Evolutionary conservation across 129 eudicot genomes (phyloP), one percentile per base, ranked within the genome.

Genomic region (Artemisia annua): DNA sequence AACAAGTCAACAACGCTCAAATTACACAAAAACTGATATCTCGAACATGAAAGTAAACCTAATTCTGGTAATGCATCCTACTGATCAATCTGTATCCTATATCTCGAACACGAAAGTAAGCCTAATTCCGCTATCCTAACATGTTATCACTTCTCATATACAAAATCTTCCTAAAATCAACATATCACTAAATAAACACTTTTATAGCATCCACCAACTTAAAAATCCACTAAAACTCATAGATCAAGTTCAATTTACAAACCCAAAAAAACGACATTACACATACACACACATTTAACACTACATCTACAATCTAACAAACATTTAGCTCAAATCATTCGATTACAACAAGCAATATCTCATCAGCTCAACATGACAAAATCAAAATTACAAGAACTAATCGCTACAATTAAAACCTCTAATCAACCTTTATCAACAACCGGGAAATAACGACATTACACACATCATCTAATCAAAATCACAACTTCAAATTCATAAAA

Each of bases 1-100:
- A 35, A 35, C n/a, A n/a, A n/a, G n/a, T n/a, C n/a, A n/a, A n/a
- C 43, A 35, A 39, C 46, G 10, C 0, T 39, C 46, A 39, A 39
- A 39, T 39, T 39, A 39, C 46, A 7, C 46, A 39, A 39, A 5
- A 7, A 39, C 46, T 11, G 7, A 39, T 39, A 39, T 39, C 46
- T 67, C 22, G 19, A 75, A 55, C 60, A 76, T 11, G 19, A 43
- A 39, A 20, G 10, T 55, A 66, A 75, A 59, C 67, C 35, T 44
- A 55, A 16, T 22, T 66, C 73, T 32, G 17, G 53, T 12, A 19
- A 39, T 7, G 46, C 5, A 2, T 39, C 10, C 46, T 39, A 39
- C 46, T 39, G 46, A 39, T 39, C 46, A 8, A 58, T 66, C 73
- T 66, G 18, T 24, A 55, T 44, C 60, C 73, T 66, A 43, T 32